Evolutionary conservation across 2,329 filamentous ascomycete genomes (phyloP).

Genomic region (Calonectria naviculata): DNA sequence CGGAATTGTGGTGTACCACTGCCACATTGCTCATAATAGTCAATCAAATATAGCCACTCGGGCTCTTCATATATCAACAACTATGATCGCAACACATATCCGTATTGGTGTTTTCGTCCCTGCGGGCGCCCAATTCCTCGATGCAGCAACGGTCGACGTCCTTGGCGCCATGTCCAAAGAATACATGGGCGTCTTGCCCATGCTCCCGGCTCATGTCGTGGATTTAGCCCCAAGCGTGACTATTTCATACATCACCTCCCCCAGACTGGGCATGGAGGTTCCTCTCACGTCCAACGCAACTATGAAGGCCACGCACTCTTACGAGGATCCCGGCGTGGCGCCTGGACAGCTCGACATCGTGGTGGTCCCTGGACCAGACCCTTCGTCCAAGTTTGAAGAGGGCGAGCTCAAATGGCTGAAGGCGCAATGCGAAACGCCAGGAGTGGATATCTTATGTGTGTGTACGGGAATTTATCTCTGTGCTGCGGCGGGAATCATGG

Average conservation of each 20-base stretch:
- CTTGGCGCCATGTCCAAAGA: slow-evolving; percentile 58
- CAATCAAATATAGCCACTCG: neutral
- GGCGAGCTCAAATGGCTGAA: slow-evolving; percentile 55
- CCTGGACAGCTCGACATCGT: slow-evolving; percentile 64
- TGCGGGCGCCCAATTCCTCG: slow-evolving; percentile 58
- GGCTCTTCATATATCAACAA: neutral
- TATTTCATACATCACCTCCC: slow-evolving; percentile 59
- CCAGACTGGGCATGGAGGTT: slow-evolving; percentile 49
- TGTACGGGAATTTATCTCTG: slow-evolving; percentile 64
- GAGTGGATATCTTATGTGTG: slow-evolving; percentile 61
- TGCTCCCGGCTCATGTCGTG: slow-evolving; percentile 49
- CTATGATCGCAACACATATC: slow-evolving; percentile 41
- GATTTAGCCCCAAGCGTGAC: slow-evolving; percentile 55
- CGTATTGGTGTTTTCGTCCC: slow-evolving; percentile 64
- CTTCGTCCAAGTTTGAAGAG: slow-evolving; percentile 43
- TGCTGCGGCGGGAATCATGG: slow-evolving; percentile 59
- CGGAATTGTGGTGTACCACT: neutral
- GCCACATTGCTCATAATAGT: neutral
- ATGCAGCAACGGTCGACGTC: slow-evolving; percentile 62
- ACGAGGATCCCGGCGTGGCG: slow-evolving; percentile 56
- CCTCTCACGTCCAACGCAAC: slow-evolving; percentile 53
- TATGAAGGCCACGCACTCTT: slow-evolving; percentile 56
- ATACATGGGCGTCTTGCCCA: slow-evolving; percentile 50
- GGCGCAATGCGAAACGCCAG: slow-evolving; percentile 49
- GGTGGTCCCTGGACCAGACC: slow-evolving; percentile 62